phyloP scores from a whole-genome alignment of 2,329 filamentous ascomycete species.

The Myriosclerotinia scirpicola region DNA sequence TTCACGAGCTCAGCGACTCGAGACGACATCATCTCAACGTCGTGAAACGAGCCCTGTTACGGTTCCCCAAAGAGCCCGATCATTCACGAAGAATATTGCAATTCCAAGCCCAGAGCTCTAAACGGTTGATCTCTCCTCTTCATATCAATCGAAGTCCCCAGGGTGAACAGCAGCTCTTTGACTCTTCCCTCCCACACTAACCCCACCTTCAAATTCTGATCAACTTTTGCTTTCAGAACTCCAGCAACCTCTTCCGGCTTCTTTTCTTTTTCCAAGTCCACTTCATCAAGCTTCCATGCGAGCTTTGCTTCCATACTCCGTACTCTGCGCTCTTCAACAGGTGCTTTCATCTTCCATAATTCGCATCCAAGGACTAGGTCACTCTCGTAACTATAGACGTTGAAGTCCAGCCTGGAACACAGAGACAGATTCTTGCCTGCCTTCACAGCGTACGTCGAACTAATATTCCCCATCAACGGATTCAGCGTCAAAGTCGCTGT shows the following conservation, averaged over 20 bases:
- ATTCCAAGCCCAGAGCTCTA: slow-evolving; percentile 71
- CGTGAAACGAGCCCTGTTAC: background rate
- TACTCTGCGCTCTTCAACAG: slow-evolving; percentile 38
- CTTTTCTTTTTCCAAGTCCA: slow-evolving; percentile 32
- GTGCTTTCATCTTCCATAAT: slow-evolving; percentile 69
- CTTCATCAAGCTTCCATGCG: slow-evolving; percentile 50
- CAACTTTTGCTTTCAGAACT: slow-evolving; percentile 84
- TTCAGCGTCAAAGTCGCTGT: slow-evolving; percentile 93
- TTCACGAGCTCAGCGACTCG: background rate
- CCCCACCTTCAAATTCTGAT: slow-evolving; percentile 83
- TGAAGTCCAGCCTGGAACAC: slow-evolving; percentile 92
- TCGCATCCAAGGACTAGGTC: slow-evolving; percentile 90
- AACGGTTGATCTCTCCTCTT: slow-evolving; percentile 74
- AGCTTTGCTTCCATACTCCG: slow-evolving; percentile 56
- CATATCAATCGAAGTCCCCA: slow-evolving; percentile 83
- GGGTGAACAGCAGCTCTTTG: slow-evolving; percentile 88
- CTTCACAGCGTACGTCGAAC: slow-evolving; percentile 86
- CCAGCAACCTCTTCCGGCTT: slow-evolving; percentile 71
- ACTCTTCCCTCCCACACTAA: slow-evolving; percentile 90
- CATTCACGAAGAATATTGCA: slow-evolving; percentile 76
- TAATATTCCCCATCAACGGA: slow-evolving; percentile 90
- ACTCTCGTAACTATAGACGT: slow-evolving; percentile 97
- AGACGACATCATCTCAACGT: background rate
- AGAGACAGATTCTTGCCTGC: slow-evolving; percentile 81
- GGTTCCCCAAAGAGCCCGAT: background rate